A percentile compares a stretch with the other conserved stretches of the same genome.
Evolutionary conservation across 352 stramenopile species (phyloP).

Genomic region (Phytophthora uliginosa): DNA sequence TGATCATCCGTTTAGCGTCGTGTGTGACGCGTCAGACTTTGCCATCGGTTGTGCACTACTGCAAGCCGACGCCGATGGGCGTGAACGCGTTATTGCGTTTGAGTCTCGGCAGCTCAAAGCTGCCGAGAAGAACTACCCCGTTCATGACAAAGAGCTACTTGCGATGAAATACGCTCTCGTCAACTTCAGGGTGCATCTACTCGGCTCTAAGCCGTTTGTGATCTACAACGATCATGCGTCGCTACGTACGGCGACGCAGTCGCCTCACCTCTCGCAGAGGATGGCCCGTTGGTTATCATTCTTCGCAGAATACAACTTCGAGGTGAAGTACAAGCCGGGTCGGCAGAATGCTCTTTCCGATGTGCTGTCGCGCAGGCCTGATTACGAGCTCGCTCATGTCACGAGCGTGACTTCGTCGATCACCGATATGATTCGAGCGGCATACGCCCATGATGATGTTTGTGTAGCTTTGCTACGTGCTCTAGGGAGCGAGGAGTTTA

Average conservation of each 20-base stretch:
- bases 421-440: too few relatives aligned
- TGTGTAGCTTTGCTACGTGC: too few relatives aligned
- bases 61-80: too few relatives aligned
- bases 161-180: slow-evolving; percentile 10
- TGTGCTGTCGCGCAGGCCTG: neutral
- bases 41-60: too few relatives aligned
- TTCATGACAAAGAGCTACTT: neutral
- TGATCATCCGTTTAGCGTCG: too few relatives aligned
- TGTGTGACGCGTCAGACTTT: too few relatives aligned
- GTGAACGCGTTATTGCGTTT: neutral
- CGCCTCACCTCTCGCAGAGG: neutral
- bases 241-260: neutral
- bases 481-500: too few relatives aligned
- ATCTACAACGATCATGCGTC: neutral
- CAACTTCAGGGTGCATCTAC: neutral
- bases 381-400: too few relatives aligned
- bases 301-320: slow-evolving; percentile 4
- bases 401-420: too few relatives aligned
- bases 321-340: slow-evolving; percentile 1
- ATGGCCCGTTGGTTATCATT: slow-evolving; percentile 2
- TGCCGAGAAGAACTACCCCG: too few relatives aligned
- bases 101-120: neutral
- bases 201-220: neutral
- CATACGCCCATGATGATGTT: too few relatives aligned
- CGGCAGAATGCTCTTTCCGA: neutral